Evolutionary conservation across 176 grass and related monocot species (phyloP), one percentile per base, ranked within the genome.

Genomic region (Poa pratensis): DNA sequence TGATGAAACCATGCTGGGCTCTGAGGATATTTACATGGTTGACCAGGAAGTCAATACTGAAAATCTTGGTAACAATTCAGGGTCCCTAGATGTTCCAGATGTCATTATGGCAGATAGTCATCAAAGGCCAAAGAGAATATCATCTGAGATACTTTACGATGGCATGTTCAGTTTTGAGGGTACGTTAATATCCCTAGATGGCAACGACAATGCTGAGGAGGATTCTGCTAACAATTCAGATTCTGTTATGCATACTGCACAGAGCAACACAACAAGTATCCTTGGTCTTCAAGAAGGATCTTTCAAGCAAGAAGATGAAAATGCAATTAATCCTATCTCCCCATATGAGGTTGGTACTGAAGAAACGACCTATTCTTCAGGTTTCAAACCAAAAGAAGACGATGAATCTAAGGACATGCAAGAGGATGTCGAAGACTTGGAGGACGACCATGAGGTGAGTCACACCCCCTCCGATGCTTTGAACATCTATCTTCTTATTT

Each of bases 401-500:
- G 0, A 30, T 40, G 6, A 18, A 66, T 40, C 51, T 13, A 48
- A 84, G 15, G 82, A 6, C 22, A 51, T 7, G 55, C 50, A 49
- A 63, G 69, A 84, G 39, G 8, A 63, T 49, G 27, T 16, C 3
- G 1, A 77, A 77, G 73, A 68, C 28, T 77, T 77, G 28, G 60
- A 76, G 28, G 12, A 64, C 13, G 55, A 43, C 65, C 66, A 82
- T 84, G 73, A 85, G 73, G 83, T 85, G 83, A 85, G 83, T 59
- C 7, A 4, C 34, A 55, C 14, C 5, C 62, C 73, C 75, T 78
- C 83, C 46, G 63, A 67, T 78, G 50, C 73, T 30, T 85, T 77
- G 32, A 68, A 85, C 2, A 27, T 85, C 16, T 85, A 85, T 69
- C 61, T 85, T 78, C 50, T 78, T 40, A 48, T 8, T 52, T 69